These are phyloP conservation scores for Lasiodiplodia hormozganensis DNA, from an alignment of 2,329 filamentous ascomycete genomes.

Conservation along the genomic window DNA sequence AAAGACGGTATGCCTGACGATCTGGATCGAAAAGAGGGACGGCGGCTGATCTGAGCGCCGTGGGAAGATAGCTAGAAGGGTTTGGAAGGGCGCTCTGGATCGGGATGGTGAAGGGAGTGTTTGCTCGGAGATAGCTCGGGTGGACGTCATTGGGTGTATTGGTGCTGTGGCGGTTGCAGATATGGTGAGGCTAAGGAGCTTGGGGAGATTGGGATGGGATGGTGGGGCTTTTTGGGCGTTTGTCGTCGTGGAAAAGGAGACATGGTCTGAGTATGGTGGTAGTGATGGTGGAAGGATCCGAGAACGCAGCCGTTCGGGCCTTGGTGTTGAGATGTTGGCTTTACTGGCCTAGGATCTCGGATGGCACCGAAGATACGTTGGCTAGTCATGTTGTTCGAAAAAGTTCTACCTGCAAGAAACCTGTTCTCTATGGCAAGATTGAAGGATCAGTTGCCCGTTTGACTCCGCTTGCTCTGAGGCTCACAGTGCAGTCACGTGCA, in stretches of 20 bases:
- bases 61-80: neutral
- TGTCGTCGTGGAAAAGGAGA: neutral
- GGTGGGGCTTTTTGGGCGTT: neutral
- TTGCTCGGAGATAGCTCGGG: slow-evolving; percentile 22
- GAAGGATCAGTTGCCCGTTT: neutral
- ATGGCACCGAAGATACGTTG: neutral
- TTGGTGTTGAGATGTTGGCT: neutral
- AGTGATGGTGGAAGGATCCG: neutral
- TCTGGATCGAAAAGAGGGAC: neutral
- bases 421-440: neutral
- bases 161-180: neutral
- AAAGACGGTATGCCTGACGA: neutral
- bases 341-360: neutral
- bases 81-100: slow-evolving; percentile 7
- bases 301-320: neutral
- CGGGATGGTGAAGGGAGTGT: neutral
- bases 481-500: neutral
- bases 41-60: slow-evolving; percentile 3
- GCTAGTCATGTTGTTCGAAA: neutral
- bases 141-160: neutral
- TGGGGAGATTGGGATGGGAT: neutral
- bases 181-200: neutral
- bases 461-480: neutral
- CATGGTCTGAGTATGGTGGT: neutral
- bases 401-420: neutral